A percentile compares a stretch with the other conserved stretches of the same genome.
phyloP scores from a whole-genome alignment of 371 early-diverging fungal species.

The Apophysomyces elegans region DNA sequence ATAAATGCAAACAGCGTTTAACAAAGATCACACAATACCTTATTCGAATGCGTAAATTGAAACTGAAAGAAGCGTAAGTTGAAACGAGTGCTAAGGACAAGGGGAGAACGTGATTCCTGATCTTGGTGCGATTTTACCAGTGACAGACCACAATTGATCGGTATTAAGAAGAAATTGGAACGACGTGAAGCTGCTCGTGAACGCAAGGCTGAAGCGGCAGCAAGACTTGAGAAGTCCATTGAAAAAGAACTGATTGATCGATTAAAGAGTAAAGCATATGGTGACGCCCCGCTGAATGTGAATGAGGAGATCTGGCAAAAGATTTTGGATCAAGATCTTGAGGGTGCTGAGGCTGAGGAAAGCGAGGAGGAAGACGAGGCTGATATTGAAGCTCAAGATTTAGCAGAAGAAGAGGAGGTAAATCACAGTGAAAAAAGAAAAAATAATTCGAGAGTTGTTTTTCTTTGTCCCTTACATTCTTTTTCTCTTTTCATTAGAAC shows the following conservation, averaged over 20 bases:
- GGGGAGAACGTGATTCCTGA: too few species aligned
- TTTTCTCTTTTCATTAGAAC: neutral
- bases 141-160: constrained; percentile 77
- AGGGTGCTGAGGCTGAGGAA: constrained; percentile 76
- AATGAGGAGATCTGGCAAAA: constrained; percentile 89
- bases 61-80: constrained; percentile 78
- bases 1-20: constrained; percentile 98
- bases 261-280: constrained; percentile 91
- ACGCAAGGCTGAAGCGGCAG: constrained; percentile 92
- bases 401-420: constrained; percentile 54
- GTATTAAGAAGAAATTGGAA: constrained; percentile 94
- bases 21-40: constrained; percentile 98
- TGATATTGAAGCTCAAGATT: constrained; percentile 58
- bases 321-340: constrained; percentile 68
- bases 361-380: constrained; percentile 74
- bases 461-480: too few species aligned
- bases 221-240: constrained; percentile 94
- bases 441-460: too few species aligned
- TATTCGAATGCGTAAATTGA: constrained; percentile 92
- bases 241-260: constrained; percentile 98
- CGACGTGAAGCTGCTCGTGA: constrained; percentile 92
- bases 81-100: neutral
- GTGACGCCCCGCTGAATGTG: constrained; percentile 90
- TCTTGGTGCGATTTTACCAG: constrained; percentile 17
- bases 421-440: too few species aligned